A percentile compares a stretch with the other conserved stretches of the same genome.
Conservation (phyloP, 1,139 yeast genomes). For the Wickerhamiella pararugosa region DNA sequence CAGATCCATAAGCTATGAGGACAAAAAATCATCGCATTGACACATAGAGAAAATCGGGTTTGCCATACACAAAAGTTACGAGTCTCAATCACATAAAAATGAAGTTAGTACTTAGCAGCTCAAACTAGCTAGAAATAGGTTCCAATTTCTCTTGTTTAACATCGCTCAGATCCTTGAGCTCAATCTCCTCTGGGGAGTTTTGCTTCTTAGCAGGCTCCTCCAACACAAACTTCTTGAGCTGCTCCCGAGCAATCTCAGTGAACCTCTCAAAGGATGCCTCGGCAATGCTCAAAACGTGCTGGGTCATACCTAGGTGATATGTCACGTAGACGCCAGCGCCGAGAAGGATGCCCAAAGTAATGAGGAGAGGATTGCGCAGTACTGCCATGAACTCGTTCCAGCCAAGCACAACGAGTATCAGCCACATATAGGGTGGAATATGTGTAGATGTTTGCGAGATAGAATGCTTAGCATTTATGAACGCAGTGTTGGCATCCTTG, state of each 20-base stretch:
- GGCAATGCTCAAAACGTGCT: conserved; percentile 52
- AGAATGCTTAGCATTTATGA: conserved; percentile 53
- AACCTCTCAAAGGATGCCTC: conserved; percentile 46
- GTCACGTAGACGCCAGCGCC: conserved; percentile 54
- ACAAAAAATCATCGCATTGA: too few species aligned
- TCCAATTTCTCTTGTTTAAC: too few species aligned
- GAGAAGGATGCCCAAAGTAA: conserved; percentile 32
- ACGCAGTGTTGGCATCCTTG: conserved; percentile 65
- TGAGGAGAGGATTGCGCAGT: conserved; percentile 57
- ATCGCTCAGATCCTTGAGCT: neutral
- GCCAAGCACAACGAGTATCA: conserved; percentile 60
- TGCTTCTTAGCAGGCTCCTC: conserved; percentile 6
- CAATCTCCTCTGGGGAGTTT: neutral
- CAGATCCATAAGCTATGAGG: too few species aligned
- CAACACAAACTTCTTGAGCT: conserved; percentile 28
- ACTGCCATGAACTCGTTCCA: conserved; percentile 95
- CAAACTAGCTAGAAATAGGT: too few species aligned
- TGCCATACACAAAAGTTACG: too few species aligned
- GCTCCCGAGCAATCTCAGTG: conserved; percentile 40
- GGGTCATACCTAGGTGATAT: conserved; percentile 56
- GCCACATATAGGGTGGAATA: conserved; percentile 72
- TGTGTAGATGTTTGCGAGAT: conserved; percentile 36
- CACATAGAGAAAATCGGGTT: too few species aligned
- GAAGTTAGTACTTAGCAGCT: too few species aligned
- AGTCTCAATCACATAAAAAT: too few species aligned